Evolutionary conservation across 805 yeast genomes (phyloP).

Genomic region (Sugiyamaella floridensis): DNA sequence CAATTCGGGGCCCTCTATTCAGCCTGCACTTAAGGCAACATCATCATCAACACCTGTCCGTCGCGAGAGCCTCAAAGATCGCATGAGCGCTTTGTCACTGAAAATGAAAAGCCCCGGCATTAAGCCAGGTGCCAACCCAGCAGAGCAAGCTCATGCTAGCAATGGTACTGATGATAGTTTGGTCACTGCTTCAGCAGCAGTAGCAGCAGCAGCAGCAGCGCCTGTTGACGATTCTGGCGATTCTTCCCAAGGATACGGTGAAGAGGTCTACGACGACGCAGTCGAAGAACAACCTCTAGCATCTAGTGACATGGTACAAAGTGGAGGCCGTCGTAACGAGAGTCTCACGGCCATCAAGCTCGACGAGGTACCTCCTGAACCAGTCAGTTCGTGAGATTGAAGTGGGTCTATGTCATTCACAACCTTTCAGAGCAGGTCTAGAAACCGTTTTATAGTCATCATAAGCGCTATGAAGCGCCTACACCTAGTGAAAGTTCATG

Average conservation of each 20-base stretch:
- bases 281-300: not conserved
- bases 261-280: not conserved
- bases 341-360: conserved; percentile 3
- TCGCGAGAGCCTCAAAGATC: conserved; percentile 11
- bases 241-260: not conserved
- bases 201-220: not conserved
- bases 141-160: not conserved
- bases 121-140: not conserved
- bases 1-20: conserved; percentile 14
- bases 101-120: conserved; percentile 12
- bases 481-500: not conserved
- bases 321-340: conserved; percentile 8
- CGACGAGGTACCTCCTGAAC: not conserved
- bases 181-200: no score
- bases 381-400: not conserved
- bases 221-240: not conserved
- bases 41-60: conserved; percentile 2
- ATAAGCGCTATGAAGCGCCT: no score
- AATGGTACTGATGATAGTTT: not conserved
- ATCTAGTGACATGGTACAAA: not conserved
- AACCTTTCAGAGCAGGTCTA: no score
- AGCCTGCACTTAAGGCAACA: not conserved
- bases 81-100: conserved; percentile 20
- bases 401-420: not conserved
- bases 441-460: no score